A percentile compares a stretch with the other conserved stretches of the same genome.
Conservation (phyloP, 2,329 filamentous ascomycete genomes). For the Ophiostoma triangulosporum region DNA sequence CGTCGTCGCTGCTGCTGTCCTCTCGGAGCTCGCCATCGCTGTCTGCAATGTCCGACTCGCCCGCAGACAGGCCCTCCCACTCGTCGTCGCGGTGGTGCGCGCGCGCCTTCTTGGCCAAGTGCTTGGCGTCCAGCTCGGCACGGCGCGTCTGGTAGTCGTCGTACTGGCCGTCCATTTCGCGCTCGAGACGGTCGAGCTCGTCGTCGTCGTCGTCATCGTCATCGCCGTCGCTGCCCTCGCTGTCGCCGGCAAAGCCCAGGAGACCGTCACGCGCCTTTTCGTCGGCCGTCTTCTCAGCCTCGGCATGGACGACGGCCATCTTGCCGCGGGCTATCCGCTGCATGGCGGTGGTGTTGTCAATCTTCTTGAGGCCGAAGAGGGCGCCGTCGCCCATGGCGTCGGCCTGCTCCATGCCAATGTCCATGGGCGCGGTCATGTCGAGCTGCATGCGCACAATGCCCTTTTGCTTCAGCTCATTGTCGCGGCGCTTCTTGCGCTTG, state of each 20-base stretch:
- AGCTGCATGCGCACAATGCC: slow-evolving; percentile 95
- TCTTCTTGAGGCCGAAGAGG: slow-evolving; percentile 73
- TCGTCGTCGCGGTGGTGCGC: slow-evolving; percentile 73
- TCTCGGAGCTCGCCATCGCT: slow-evolving; percentile 41
- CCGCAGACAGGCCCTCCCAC: slow-evolving; percentile 75
- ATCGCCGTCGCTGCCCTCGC: slow-evolving; percentile 46
- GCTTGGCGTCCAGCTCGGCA: slow-evolving; percentile 71
- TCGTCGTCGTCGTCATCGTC: slow-evolving; percentile 50
- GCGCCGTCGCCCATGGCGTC: slow-evolving; percentile 66
- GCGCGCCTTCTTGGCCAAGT: slow-evolving; percentile 76
- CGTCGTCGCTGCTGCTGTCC: slow-evolving; percentile 49
- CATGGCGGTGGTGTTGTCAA: slow-evolving; percentile 62
- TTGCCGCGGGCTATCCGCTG: slow-evolving; percentile 60
- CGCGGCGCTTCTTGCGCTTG: slow-evolving; percentile 70
- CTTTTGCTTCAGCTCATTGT: slow-evolving; percentile 89
- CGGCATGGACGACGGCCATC: slow-evolving; percentile 47
- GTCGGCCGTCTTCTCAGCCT: slow-evolving; percentile 23
- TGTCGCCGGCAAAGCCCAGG: slow-evolving; percentile 38
- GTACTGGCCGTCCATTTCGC: slow-evolving; percentile 79
- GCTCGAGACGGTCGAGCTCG: slow-evolving; percentile 70
- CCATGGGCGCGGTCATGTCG: slow-evolving; percentile 90
- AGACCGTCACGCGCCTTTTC: slow-evolving; percentile 43
- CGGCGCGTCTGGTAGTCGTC: slow-evolving; percentile 70
- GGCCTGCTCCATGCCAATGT: slow-evolving; percentile 82
- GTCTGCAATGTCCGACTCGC: slow-evolving; percentile 36